phyloP scores from a whole-genome alignment of 2,329 filamentous ascomycete genomes.

The Penicillium sclerotigenum region DNA sequence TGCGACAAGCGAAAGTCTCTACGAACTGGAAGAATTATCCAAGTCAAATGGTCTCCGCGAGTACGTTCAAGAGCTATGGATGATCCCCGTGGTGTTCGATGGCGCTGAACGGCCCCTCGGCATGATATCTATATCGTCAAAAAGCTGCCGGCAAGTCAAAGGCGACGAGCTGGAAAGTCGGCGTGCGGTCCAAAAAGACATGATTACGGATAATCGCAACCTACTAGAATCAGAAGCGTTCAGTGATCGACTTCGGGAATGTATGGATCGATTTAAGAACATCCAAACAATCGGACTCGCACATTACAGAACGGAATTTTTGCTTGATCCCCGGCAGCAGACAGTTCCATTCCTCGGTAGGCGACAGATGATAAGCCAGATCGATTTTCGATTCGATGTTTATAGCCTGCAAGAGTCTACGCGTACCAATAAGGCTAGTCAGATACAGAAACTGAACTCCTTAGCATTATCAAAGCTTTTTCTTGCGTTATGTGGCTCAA shows the following conservation, averaged over 20 bases:
- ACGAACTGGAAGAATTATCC: slow-evolving; percentile 10
- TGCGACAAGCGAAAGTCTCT: slow-evolving; percentile 14
- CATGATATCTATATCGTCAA: slow-evolving; percentile 8
- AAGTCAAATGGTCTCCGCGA: slow-evolving; percentile 7
- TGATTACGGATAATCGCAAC: slow-evolving; percentile 5
- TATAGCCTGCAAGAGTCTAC: neutral
- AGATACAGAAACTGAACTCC: slow-evolving; percentile 7
- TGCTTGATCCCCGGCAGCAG: slow-evolving; percentile 11
- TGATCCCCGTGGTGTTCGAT: slow-evolving; percentile 11
- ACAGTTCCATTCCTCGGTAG: slow-evolving; percentile 11
- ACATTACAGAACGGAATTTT: slow-evolving; percentile 10
- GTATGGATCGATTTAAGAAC: slow-evolving; percentile 6
- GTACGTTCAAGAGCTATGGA: slow-evolving; percentile 13
- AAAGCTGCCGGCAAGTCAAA: slow-evolving; percentile 9
- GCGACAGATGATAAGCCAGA: slow-evolving; percentile 8
- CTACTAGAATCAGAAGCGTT: slow-evolving; percentile 9
- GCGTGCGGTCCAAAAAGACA: slow-evolving; percentile 1
- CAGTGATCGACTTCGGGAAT: slow-evolving; percentile 6
- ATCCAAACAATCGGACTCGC: slow-evolving; percentile 11
- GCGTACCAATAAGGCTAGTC: neutral
- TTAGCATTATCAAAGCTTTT: slow-evolving; percentile 11
- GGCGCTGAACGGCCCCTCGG: slow-evolving; percentile 1
- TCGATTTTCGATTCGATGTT: slow-evolving; percentile 11
- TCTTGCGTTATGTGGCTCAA: slow-evolving; percentile 9
- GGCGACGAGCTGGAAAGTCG: slow-evolving; percentile 2